Conservation (phyloP, 1,284 basidiomycete species). For the Ganoderma sp. region DNA sequence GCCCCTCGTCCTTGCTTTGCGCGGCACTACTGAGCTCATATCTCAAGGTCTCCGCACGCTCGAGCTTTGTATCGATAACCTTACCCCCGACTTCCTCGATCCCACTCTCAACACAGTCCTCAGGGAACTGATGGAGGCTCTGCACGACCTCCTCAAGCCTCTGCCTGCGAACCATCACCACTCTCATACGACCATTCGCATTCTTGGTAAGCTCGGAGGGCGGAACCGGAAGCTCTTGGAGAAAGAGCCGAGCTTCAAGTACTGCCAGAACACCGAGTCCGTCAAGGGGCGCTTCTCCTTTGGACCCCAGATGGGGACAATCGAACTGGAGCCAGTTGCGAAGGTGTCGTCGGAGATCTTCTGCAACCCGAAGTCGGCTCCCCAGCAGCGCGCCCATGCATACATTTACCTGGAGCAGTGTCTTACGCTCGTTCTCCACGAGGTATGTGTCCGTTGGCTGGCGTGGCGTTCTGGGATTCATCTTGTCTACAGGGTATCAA, state of each 20-base stretch:
- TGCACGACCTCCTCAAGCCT: slow-evolving; percentile 91
- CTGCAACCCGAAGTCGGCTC: slow-evolving; percentile 55
- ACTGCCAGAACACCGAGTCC: slow-evolving; percentile 70
- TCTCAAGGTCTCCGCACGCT: slow-evolving; percentile 96
- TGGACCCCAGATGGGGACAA: slow-evolving; percentile 67
- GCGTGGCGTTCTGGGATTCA: slow-evolving; percentile 1
- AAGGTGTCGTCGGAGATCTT: slow-evolving; percentile 75
- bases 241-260: slow-evolving; percentile 81
- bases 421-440: slow-evolving; percentile 74
- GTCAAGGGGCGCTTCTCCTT: slow-evolving; percentile 79
- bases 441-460: slow-evolving; percentile 56
- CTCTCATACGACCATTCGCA: slow-evolving; percentile 95
- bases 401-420: slow-evolving; percentile 83
- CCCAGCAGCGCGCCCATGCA: slow-evolving; percentile 72
- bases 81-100: slow-evolving; percentile 98
- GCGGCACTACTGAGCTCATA: slow-evolving; percentile 88
- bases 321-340: slow-evolving; percentile 79
- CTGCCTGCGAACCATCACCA: slow-evolving; percentile 91
- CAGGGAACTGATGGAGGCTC: slow-evolving; percentile 93
- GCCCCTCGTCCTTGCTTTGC: slow-evolving; percentile 91
- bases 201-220: slow-evolving; percentile 96
- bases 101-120: slow-evolving; percentile 94
- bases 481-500: slow-evolving; percentile 59
- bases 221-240: slow-evolving; percentile 89
- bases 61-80: slow-evolving; percentile 99